These are phyloP conservation scores for Colletotrichum theobromicola DNA, from an alignment of 2,329 filamentous ascomycete species.

Conservation along the genomic window DNA sequence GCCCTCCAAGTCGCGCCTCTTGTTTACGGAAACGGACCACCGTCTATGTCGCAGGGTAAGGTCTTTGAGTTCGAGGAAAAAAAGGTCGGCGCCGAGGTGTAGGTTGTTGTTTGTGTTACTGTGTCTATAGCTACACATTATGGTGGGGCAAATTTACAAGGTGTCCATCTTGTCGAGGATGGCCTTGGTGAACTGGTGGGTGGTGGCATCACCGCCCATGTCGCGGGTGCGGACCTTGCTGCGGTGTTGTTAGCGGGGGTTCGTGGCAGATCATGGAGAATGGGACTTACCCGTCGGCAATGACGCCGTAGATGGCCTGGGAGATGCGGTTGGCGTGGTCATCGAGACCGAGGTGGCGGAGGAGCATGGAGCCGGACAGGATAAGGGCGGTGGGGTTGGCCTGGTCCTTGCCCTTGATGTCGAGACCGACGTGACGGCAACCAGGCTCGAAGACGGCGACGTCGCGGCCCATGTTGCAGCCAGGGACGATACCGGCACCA, in stretches of 20 bases:
- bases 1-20: background rate
- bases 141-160: conserved; percentile 50
- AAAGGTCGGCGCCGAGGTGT: background rate
- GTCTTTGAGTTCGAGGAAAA: background rate
- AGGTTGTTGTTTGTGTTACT: background rate
- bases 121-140: conserved; percentile 10
- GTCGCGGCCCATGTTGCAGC: conserved; percentile 99
- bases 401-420: conserved; percentile 99
- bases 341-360: conserved; percentile 95
- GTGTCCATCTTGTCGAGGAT: conserved; percentile 95
- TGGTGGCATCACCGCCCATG: conserved; percentile 91
- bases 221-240: conserved; percentile 90
- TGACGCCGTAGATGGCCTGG: conserved; percentile 78
- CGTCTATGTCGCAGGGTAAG: background rate
- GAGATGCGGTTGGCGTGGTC: conserved; percentile 99
- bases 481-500: conserved; percentile 94
- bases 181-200: conserved; percentile 93
- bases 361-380: conserved; percentile 94
- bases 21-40: background rate
- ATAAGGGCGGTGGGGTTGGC: conserved; percentile 97
- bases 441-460: conserved; percentile 98
- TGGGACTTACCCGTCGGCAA: conserved; percentile 81
- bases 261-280: background rate
- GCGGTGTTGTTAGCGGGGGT: conserved; percentile 44
- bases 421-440: conserved; percentile 98